A percentile compares a stretch with the other conserved stretches of the same genome.
Evolutionary conservation across 176 grass and related monocot genomes (phyloP).

Genomic region (Neostapfia colusana): DNA sequence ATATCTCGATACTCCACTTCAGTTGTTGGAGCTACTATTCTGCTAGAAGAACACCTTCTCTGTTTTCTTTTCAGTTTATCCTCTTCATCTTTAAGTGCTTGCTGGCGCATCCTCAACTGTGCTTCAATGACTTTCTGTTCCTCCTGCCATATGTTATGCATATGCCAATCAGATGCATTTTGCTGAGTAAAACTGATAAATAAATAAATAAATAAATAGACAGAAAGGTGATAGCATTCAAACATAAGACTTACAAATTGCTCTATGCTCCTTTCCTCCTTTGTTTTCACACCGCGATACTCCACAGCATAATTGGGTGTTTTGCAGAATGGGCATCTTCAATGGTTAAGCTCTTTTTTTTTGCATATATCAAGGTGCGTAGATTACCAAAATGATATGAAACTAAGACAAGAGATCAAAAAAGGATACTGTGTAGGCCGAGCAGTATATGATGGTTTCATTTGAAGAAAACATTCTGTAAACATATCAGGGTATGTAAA

Average conservation of each 20-base stretch:
- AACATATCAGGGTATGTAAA: conserved; percentile 40
- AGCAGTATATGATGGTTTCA: conserved; percentile 88
- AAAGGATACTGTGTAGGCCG: conserved; percentile 98
- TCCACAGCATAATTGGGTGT: conserved; percentile 94
- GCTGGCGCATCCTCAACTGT: conserved; percentile 90
- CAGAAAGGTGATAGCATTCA: conserved; percentile 13
- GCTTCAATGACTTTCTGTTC: conserved; percentile 98
- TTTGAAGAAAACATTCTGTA: conserved; percentile 98
- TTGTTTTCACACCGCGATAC: conserved; percentile 93
- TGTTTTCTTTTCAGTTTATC: conserved; percentile 91
- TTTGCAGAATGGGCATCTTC: conserved; percentile 99
- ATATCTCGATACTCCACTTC: conserved; percentile 89
- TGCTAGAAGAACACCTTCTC: conserved; percentile 60
- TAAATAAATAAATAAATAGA: neutral
- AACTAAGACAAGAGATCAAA: conserved; percentile 25
- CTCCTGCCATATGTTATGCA: conserved; percentile 65
- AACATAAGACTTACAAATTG: conserved; percentile 77
- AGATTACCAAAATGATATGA: conserved; percentile 18
- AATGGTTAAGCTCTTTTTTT: conserved; percentile 54
- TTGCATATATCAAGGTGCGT: conserved; percentile 12
- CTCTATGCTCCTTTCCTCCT: conserved; percentile 97
- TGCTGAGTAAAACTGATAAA: conserved; percentile 10
- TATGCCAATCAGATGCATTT: conserved; percentile 27
- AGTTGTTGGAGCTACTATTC: conserved; percentile 60
- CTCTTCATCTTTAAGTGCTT: conserved; percentile 96